phyloP scores from a whole-genome alignment of 352 stramenopile species.

The Pythium periplocum region DNA sequence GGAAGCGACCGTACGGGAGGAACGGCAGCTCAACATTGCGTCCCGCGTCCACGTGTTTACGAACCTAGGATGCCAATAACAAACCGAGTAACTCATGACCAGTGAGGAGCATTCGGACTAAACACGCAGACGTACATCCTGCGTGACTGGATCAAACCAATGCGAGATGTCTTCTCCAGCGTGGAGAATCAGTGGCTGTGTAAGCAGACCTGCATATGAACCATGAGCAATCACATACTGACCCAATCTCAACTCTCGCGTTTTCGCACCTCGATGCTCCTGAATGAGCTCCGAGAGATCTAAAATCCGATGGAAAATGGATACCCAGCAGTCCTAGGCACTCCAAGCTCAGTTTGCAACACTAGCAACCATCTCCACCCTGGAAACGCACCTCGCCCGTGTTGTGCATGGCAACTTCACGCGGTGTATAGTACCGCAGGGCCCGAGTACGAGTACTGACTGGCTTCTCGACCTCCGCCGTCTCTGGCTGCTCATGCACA shows the following conservation, averaged over 20 bases:
- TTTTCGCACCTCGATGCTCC: constrained; percentile 42
- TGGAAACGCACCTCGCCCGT: constrained; percentile 40
- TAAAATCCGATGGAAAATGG: constrained; percentile 70
- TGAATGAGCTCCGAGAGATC: constrained; percentile 78
- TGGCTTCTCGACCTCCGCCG: not conserved
- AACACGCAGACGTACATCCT: constrained; percentile 39
- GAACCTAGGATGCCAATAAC: constrained; percentile 33
- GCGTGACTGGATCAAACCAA: constrained; percentile 83
- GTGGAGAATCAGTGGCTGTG: constrained; percentile 75
- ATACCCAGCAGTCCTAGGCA: constrained; percentile 73
- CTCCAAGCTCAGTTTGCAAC: not conserved
- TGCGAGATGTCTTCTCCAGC: constrained; percentile 89
- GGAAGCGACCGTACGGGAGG: constrained; percentile 77
- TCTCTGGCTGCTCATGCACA: not conserved
- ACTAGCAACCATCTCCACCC: not conserved
- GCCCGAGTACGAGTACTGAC: not conserved
- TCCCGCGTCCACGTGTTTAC: constrained; percentile 73
- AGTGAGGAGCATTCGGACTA: no score
- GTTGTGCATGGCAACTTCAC: constrained; percentile 83
- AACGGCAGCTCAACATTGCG: constrained; percentile 76
- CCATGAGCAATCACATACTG: not conserved
- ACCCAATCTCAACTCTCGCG: no score
- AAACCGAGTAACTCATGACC: no score
- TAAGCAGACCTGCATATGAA: constrained; percentile 47
- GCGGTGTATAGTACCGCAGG: constrained; percentile 63